A percentile compares a stretch with the other conserved stretches of the same genome.
Conservation (phyloP, 2,329 filamentous ascomycete species). For the Cercospora citrullina region DNA sequence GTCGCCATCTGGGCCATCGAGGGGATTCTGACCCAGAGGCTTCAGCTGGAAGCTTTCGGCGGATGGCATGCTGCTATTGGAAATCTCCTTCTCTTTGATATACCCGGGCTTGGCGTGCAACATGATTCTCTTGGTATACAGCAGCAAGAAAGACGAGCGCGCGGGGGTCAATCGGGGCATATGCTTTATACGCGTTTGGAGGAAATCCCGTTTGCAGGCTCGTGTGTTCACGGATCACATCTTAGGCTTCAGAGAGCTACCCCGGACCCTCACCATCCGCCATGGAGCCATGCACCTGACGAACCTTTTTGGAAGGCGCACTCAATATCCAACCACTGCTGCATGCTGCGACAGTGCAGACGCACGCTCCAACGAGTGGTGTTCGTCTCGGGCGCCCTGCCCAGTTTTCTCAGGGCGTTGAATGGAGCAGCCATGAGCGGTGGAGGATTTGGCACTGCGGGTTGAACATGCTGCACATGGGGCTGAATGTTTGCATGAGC, state of each 20-base stretch:
- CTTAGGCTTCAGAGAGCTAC: background rate
- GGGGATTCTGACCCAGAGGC: background rate
- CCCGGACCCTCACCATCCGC: background rate
- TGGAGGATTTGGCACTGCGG: background rate
- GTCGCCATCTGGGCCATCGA: conserved; percentile 18
- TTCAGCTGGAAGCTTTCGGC: conserved; percentile 12
- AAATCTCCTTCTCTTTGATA: conserved; percentile 7
- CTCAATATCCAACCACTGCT: background rate
- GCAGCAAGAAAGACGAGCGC: background rate
- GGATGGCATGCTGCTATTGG: conserved; percentile 5
- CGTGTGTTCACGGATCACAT: background rate
- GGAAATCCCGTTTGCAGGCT: background rate
- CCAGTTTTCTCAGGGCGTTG: background rate
- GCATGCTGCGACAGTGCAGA: background rate
- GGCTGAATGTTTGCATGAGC: background rate
- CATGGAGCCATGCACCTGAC: background rate
- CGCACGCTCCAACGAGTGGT: background rate
- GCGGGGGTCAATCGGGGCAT: background rate
- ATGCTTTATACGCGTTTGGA: background rate
- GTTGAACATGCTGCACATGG: background rate
- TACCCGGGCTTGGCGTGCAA: conserved; percentile 8
- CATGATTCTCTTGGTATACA: conserved; percentile 1
- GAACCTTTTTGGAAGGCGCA: background rate
- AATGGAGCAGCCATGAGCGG: background rate
- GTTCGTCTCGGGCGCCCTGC: background rate